These are phyloP conservation scores for Melampsora larici-populina DNA, from an alignment of 1,284 basidiomycete genomes.

Conservation along the genomic window DNA sequence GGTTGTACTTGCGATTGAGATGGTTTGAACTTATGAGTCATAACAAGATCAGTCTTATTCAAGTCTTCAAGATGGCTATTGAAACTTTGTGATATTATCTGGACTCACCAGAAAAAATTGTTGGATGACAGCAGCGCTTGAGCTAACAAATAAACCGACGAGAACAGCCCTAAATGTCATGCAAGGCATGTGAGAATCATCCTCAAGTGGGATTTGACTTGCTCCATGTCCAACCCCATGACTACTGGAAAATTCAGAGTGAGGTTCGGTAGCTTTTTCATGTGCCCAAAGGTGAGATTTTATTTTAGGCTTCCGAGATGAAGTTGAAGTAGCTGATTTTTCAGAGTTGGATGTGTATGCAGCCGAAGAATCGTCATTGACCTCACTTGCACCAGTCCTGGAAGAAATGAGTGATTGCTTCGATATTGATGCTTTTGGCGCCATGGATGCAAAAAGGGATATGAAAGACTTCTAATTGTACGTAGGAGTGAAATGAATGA, in stretches of 20 bases:
- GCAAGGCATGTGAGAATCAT: slow-evolving; percentile 40
- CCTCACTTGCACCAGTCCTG: no score
- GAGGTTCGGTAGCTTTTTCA: neutral
- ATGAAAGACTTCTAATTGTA: no score
- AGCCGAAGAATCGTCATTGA: no score
- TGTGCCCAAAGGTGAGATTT: neutral
- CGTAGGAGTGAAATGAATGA: no score
- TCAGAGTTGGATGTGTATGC: no score
- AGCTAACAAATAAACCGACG: slow-evolving; percentile 39
- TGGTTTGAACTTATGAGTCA: slow-evolving; percentile 20
- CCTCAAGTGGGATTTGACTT: slow-evolving; percentile 28
- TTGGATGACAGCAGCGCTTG: slow-evolving; percentile 37
- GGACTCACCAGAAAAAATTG: slow-evolving; percentile 28
- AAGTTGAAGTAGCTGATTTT: neutral
- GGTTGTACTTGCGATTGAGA: slow-evolving; percentile 40
- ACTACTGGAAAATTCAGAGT: neutral
- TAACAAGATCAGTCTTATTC: neutral
- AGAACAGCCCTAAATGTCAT: slow-evolving; percentile 32
- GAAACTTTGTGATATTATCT: neutral
- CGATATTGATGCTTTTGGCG: no score
- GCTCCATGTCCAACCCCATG: neutral
- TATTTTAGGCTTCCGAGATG: neutral
- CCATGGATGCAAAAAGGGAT: no score
- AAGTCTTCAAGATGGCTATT: neutral
- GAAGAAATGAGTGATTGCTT: no score